Base-by-base conservation (phyloP, 2,329 filamentous ascomycete species). In the Calonectria multiphialidica region DNA sequence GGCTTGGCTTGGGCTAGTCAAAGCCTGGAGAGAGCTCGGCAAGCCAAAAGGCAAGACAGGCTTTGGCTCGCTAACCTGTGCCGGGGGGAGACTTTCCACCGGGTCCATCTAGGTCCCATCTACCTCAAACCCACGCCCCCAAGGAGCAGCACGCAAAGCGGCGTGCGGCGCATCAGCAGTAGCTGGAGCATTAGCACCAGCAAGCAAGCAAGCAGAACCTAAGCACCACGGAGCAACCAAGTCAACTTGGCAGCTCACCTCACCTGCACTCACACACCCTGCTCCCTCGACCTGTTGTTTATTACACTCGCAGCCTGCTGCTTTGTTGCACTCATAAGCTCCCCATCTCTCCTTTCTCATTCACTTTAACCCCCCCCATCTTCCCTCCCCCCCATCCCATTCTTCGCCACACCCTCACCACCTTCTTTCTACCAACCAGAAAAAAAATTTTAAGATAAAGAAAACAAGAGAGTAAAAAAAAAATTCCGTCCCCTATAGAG, bases 401-500 rank as follows among this genome's bases (percentile, higher is more conserved):
- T 30, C 47, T 44, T 66, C 33, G 45, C 62, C 68, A 66, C 40
- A 66, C 61, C 45, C 16, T 66, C 47, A 53, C 16, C 53, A 59
- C 55, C 65, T 50, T 21, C n/a, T 49, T 47, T 49, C 28, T 49
- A n/a, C 53, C 57, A 61, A 61, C 57, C 57, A 33, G 35, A 37
- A 37, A 33, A 47, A 61, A 49, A 40, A 50, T 9, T 15, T 9
- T 15, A 50, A 33, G 12, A 21, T 10, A 57, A 55, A 45, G 13
- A 6, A 44, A 66, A 55, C 50, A 57, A 40, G 53, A 62, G 5
- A 35, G 23, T n/a, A 30, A 59, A 49, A 49, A 44, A 44, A 68
- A 35, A 49, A 30, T n/a, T 12, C 21, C 3, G 23, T 10, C 21
- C 64, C 25, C n/a, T 40, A 55, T 50, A 62, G 70, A 79, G 86